Percentiles rank a stretch among this genome's conserved stretches.
Evolutionary conservation across 352 stramenopile genomes (phyloP).

Genomic region (Phytophthora litchii): DNA sequence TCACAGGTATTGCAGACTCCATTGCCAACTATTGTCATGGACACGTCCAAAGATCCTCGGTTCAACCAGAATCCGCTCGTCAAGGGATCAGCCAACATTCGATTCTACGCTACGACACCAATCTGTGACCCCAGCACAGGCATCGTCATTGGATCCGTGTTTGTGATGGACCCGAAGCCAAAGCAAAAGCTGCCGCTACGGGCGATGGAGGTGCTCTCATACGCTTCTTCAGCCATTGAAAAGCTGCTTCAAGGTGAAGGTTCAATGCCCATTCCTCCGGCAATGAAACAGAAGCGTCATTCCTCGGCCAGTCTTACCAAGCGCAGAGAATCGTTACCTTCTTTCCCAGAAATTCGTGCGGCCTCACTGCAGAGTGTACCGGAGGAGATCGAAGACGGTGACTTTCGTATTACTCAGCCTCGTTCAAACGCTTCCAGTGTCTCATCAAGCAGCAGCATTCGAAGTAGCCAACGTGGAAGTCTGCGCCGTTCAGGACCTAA

Average conservation of each 20-base stretch:
- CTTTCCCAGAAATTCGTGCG: slow-evolving; percentile 32
- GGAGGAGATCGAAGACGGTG: slow-evolving; percentile 49
- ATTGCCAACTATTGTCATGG: slow-evolving; percentile 75
- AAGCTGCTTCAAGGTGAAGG: slow-evolving; percentile 50
- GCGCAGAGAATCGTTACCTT: slow-evolving; percentile 28
- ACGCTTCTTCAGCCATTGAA: slow-evolving; percentile 60
- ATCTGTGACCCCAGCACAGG: slow-evolving; percentile 64
- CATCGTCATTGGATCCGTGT: slow-evolving; percentile 79
- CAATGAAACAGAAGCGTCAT: slow-evolving; percentile 38
- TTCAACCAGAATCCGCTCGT: slow-evolving; percentile 91
- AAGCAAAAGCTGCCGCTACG: slow-evolving; percentile 56
- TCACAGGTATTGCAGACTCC: slow-evolving; percentile 51
- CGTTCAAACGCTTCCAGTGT: slow-evolving; percentile 32
- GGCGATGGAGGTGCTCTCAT: slow-evolving; percentile 70
- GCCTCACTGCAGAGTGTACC: slow-evolving; percentile 52
- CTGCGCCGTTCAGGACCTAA: slow-evolving; percentile 20
- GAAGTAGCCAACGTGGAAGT: slow-evolving; percentile 15
- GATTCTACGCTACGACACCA: slow-evolving; percentile 91
- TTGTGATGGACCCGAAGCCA: slow-evolving; percentile 74
- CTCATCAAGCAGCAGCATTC: slow-evolving; percentile 22
- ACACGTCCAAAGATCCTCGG: slow-evolving; percentile 81
- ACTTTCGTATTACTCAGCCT: slow-evolving; percentile 33
- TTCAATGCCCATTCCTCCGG: slow-evolving; percentile 1
- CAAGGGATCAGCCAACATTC: slow-evolving; percentile 85
- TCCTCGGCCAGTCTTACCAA: slow-evolving; percentile 19